Evolutionary conservation across 768 basidiomycete genomes (phyloP).

Genomic region (Boletus sensibilis): DNA sequence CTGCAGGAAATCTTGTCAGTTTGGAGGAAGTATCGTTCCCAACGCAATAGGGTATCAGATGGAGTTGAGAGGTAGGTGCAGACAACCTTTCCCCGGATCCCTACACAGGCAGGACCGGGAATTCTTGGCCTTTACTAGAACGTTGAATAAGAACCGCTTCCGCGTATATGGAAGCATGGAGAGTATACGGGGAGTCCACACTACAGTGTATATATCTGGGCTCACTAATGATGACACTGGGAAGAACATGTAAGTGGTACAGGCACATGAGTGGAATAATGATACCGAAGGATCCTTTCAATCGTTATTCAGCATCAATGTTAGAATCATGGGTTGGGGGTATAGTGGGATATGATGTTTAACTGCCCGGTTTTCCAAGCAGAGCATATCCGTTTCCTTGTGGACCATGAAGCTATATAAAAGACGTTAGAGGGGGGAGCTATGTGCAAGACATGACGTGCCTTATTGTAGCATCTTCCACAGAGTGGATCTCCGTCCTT

Average conservation of each 20-base stretch:
- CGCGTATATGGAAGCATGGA: neutral
- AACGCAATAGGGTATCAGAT: neutral
- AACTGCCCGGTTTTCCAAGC: constrained; percentile 51
- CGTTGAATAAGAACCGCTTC: neutral
- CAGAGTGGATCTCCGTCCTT: constrained; percentile 74
- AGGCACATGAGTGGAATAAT: constrained; percentile 21
- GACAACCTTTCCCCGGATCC: neutral
- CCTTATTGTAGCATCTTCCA: constrained; percentile 72
- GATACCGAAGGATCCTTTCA: constrained; percentile 11
- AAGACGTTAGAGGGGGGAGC: neutral
- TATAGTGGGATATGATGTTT: constrained; percentile 1
- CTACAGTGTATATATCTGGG: constrained; percentile 11
- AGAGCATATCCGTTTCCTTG: constrained; percentile 76
- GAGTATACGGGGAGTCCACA: constrained; percentile 4
- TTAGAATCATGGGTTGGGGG: neutral
- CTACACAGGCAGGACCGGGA: no score
- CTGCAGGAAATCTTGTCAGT: constrained; percentile 15
- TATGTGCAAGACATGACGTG: constrained; percentile 5
- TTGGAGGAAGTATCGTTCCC: constrained; percentile 23
- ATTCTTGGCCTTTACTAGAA: neutral
- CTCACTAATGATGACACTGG: constrained; percentile 12
- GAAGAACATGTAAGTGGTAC: constrained; percentile 21
- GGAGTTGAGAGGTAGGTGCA: neutral
- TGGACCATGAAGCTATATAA: constrained; percentile 65
- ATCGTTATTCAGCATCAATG: constrained; percentile 8